A percentile compares a stretch with the other conserved stretches of the same genome.
These are phyloP conservation scores for grape (Vitis vinifera) DNA, from an alignment of 164 flowering plant genomes.

Conservation along the genomic window DNA sequence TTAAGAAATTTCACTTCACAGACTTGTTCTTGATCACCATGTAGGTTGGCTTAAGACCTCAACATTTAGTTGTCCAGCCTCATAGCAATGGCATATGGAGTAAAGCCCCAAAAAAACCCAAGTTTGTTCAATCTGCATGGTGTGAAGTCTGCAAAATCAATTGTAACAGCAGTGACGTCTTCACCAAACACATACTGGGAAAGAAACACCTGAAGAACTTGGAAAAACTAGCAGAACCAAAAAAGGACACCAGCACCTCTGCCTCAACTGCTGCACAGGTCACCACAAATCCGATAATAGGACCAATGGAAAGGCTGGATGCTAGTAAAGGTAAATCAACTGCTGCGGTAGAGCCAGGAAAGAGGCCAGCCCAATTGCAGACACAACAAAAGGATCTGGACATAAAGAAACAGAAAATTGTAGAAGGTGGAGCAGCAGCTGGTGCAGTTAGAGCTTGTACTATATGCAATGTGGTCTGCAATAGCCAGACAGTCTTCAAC, in stretches of 20 bases:
- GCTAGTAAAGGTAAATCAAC: constrained; percentile 2
- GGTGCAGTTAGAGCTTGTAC: constrained; percentile 20
- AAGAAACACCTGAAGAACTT: constrained; percentile 25
- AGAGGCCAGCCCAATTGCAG: neutral
- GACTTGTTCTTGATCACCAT: neutral
- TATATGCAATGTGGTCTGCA: constrained; percentile 38
- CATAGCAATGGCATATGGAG: neutral
- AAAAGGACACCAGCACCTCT: neutral
- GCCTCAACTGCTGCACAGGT: constrained; percentile 6
- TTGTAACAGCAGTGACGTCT: constrained; percentile 23
- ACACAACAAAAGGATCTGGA: constrained; percentile 20
- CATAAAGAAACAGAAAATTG: constrained; percentile 25
- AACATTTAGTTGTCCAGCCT: constrained; percentile 10
- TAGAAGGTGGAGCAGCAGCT: constrained; percentile 24
- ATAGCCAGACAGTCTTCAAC: constrained; percentile 30
- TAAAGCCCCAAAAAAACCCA: constrained; percentile 8
- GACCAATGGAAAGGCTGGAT: constrained; percentile 12
- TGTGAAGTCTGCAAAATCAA: constrained; percentile 35
- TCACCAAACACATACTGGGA: constrained; percentile 18
- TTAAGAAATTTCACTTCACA: too few species aligned
- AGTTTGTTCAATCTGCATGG: constrained; percentile 21
- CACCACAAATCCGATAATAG: constrained; percentile 1
- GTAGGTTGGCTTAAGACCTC: constrained; percentile 19
- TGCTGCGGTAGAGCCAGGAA: neutral
- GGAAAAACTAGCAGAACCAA: constrained; percentile 15